phyloP scores from a whole-genome alignment of 768 basidiomycete genomes.

The Sporobolomyces phaffii region DNA sequence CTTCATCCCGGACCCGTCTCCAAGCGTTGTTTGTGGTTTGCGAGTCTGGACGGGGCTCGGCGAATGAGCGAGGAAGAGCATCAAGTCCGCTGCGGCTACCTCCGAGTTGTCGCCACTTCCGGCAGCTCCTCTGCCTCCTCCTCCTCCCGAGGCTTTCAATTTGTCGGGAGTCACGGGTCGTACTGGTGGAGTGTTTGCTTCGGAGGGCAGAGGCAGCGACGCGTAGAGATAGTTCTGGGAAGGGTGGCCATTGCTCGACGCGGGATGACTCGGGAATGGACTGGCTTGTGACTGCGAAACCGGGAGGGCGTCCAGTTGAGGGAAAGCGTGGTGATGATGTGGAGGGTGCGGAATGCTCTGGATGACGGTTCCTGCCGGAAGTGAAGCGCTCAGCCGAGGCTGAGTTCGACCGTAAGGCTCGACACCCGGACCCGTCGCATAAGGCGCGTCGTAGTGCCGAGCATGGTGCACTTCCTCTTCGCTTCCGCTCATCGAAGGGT shows the following conservation, averaged over 20 bases:
- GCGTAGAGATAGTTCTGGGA: neutral
- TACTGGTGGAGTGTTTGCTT: neutral
- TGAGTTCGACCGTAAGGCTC: neutral
- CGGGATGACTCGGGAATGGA: neutral
- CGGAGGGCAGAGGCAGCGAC: neutral
- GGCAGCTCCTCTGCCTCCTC: neutral
- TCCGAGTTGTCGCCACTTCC: constrained; percentile 21
- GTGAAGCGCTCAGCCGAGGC: neutral
- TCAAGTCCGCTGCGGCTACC: constrained; percentile 41
- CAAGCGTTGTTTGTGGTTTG: neutral
- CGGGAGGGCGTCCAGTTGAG: neutral
- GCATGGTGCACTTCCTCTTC: constrained; percentile 12
- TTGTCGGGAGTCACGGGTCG: constrained; percentile 25
- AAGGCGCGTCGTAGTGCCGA: neutral
- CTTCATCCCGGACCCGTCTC: constrained; percentile 28
- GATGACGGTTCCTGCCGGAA: neutral
- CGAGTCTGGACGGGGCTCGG: constrained; percentile 34
- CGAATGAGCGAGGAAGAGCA: constrained; percentile 41
- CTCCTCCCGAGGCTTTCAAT: neutral
- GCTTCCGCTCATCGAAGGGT: constrained; percentile 17
- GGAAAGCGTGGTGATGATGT: constrained; percentile 17
- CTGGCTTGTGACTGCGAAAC: neutral
- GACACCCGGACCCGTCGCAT: neutral
- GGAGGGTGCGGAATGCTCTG: constrained; percentile 7
- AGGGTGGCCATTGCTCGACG: neutral